A percentile compares a stretch with the other conserved stretches of the same genome.
phyloP scores from a whole-genome alignment of 1,284 basidiomycete genomes.

The Heterobasidion parviporum region DNA sequence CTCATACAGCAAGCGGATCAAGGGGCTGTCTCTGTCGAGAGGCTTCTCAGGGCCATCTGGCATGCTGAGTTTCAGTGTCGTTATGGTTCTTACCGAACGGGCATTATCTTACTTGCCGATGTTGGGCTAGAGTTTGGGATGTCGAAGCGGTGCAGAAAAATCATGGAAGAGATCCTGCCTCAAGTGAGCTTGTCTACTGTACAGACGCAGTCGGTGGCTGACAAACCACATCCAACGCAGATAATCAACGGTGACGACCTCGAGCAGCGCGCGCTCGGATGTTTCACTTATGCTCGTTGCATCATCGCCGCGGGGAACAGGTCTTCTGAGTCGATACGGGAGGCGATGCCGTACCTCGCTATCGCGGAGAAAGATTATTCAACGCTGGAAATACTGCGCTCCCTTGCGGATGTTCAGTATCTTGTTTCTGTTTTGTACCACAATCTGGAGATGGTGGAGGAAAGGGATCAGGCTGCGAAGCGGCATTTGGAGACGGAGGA shows the following conservation, averaged over 20 bases:
- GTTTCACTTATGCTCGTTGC: constrained; percentile 65
- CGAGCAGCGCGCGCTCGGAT: constrained; percentile 68
- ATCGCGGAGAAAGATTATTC: constrained; percentile 58
- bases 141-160: constrained; percentile 50
- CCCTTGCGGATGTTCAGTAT: constrained; percentile 62
- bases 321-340: constrained; percentile 37
- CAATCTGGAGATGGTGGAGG: constrained; percentile 46
- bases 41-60: constrained; percentile 65
- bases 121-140: constrained; percentile 68
- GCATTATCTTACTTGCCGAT: constrained; percentile 64
- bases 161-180: constrained; percentile 71
- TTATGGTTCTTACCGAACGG: constrained; percentile 56
- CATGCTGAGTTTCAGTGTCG: constrained; percentile 70
- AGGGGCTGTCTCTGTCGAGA: constrained; percentile 51
- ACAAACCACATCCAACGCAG: constrained; percentile 25
- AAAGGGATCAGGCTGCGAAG: constrained; percentile 47
- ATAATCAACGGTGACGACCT: constrained; percentile 61
- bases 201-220: not conserved
- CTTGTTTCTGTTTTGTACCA: constrained; percentile 61
- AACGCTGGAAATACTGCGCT: constrained; percentile 46
- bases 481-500: constrained; percentile 40
- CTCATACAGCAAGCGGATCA: constrained; percentile 38
- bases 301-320: constrained; percentile 39
- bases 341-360: constrained; percentile 52
- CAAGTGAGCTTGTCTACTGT: constrained; percentile 39